These are phyloP conservation scores for Centaurea solstitialis DNA, from an alignment of 129 eudicot genomes.

Conservation along the genomic window DNA sequence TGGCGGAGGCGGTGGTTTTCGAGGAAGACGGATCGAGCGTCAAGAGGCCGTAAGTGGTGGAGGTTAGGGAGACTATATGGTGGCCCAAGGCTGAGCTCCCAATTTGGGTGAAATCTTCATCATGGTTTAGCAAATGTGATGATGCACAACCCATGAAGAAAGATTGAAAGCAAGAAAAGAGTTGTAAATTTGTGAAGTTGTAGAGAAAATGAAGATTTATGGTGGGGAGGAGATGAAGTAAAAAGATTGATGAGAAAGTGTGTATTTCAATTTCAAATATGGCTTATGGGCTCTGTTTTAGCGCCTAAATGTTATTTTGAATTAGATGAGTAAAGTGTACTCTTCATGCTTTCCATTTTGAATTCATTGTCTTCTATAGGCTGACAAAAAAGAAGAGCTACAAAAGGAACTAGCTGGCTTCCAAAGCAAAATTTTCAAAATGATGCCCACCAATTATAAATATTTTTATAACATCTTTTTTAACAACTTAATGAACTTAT, in stretches of 20 bases:
- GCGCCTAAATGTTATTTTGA: conserved; percentile 36
- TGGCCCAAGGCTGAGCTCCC: conserved; percentile 69
- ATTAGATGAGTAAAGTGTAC: conserved; percentile 29
- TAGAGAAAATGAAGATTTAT: conserved; percentile 13
- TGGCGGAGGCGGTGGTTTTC: conserved; percentile 28
- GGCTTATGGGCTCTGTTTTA: conserved; percentile 19
- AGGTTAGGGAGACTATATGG: conserved; percentile 93
- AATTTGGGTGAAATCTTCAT: conserved; percentile 65
- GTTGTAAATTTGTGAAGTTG: conserved; percentile 2
- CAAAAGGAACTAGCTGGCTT: conserved; percentile 27
- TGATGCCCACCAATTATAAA: conserved; percentile 1
- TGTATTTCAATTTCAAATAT: conserved; percentile 28
- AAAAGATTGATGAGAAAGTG: conserved; percentile 18
- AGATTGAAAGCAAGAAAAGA: not conserved
- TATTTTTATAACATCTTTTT: not conserved
- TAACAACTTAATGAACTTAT: too few species aligned
- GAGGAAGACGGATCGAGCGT: conserved; percentile 56
- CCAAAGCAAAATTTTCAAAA: not conserved
- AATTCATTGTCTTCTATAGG: conserved; percentile 8
- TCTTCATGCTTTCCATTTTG: conserved; percentile 26
- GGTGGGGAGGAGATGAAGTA: not conserved
- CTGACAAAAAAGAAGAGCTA: conserved; percentile 17
- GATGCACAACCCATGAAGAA: conserved; percentile 88
- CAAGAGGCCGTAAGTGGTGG: conserved; percentile 86
- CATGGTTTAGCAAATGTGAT: conserved; percentile 61